phyloP scores from a whole-genome alignment of 257 asterid species.

The Solanum infundibuliforme region DNA sequence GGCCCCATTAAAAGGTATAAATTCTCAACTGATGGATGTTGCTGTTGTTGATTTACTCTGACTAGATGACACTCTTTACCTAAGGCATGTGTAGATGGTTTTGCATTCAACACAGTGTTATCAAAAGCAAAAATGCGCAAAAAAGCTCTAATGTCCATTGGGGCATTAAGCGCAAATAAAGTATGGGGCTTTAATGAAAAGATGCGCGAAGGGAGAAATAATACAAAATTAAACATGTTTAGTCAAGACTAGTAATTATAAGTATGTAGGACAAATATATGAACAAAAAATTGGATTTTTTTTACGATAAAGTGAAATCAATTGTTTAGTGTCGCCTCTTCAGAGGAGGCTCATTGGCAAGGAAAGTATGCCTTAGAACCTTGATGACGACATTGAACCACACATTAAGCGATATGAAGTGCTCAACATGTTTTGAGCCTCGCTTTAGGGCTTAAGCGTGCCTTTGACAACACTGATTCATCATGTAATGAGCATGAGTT shows the following conservation, averaged over 20 bases:
- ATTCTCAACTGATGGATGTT: not conserved
- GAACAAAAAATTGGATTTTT: not conserved
- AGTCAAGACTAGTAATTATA: not conserved
- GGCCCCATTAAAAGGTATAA: slow-evolving; percentile 38
- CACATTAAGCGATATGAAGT: not conserved
- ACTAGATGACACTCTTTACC: not conserved
- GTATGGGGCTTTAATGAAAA: not conserved
- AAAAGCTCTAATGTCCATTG: not conserved
- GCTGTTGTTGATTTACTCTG: not conserved
- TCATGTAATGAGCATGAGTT: not conserved
- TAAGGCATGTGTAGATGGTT: not conserved
- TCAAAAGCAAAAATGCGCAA: not conserved
- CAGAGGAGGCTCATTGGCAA: not conserved
- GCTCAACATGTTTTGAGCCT: not conserved
- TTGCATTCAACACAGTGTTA: not conserved
- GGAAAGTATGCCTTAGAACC: not conserved
- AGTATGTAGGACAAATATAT: not conserved
- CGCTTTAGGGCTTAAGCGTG: not conserved
- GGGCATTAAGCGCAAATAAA: not conserved
- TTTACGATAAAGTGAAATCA: not conserved
- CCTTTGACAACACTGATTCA: not conserved
- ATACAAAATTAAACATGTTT: not conserved
- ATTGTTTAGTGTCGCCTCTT: not conserved
- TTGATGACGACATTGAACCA: not conserved
- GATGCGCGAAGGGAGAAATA: not conserved